Conservation (phyloP, 2,329 filamentous ascomycete genomes). For the Dactylella cylindrospora region DNA sequence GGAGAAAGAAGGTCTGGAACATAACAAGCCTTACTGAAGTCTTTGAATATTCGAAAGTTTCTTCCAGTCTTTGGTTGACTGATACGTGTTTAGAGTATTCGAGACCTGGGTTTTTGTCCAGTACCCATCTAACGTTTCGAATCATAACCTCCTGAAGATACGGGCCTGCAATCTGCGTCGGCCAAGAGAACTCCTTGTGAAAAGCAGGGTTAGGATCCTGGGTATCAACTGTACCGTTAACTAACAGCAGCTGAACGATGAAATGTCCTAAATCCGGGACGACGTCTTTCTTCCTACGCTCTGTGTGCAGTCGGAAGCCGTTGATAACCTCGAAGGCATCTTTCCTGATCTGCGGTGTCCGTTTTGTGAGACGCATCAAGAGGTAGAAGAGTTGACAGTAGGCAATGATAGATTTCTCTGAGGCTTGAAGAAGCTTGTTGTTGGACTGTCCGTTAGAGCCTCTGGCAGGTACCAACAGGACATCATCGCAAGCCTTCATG, state of each 20-base stretch:
- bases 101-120: neutral
- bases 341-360: neutral
- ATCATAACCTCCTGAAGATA: neutral
- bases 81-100: conserved; percentile 6
- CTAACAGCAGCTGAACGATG: neutral
- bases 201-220: neutral
- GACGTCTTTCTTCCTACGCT: neutral
- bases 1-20: conserved; percentile 3
- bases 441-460: neutral
- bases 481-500: conserved; percentile 6
- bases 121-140: neutral
- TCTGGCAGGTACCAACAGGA: too few relatives aligned
- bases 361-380: neutral
- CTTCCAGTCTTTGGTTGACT: conserved; percentile 1
- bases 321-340: neutral
- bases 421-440: conserved; percentile 1
- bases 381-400: conserved; percentile 6
- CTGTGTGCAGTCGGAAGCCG: neutral
- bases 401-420: conserved; percentile 1
- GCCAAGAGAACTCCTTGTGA: neutral
- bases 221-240: neutral
- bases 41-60: neutral
- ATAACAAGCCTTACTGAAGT: conserved; percentile 1
- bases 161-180: neutral
- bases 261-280: neutral